Conservation (phyloP, 2,329 filamentous ascomycete genomes). For the Talaromyces sp. region DNA sequence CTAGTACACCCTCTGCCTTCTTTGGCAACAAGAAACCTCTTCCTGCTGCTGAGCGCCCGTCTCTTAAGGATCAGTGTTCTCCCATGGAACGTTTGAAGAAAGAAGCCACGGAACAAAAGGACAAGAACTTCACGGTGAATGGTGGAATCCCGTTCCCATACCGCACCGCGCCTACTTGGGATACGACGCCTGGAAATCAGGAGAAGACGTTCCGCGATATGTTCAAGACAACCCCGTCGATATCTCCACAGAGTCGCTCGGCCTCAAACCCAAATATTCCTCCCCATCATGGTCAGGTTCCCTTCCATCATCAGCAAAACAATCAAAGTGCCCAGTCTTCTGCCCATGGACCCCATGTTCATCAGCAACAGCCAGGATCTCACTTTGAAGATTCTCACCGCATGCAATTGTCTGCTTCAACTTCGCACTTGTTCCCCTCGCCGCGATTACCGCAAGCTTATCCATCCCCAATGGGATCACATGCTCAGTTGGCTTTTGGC, state of each 20-base stretch:
- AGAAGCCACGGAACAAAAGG: conserved; percentile 46
- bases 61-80: conserved; percentile 53
- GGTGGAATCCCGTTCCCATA: conserved; percentile 79
- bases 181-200: conserved; percentile 60
- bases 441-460: conserved; percentile 71
- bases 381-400: conserved; percentile 76
- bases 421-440: conserved; percentile 77
- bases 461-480: conserved; percentile 60
- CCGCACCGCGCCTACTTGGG: conserved; percentile 81
- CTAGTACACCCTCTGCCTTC: conserved; percentile 47
- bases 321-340: conserved; percentile 62
- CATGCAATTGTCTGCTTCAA: conserved; percentile 79
- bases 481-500: conserved; percentile 63
- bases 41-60: conserved; percentile 50
- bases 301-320: conserved; percentile 73
- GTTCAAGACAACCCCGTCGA: conserved; percentile 65
- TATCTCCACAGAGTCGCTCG: conserved; percentile 63
- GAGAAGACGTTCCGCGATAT: conserved; percentile 75
- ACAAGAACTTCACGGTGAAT: conserved; percentile 65
- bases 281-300: conserved; percentile 77
- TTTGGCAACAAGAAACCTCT: conserved; percentile 68
- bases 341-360: conserved; percentile 70
- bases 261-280: conserved; percentile 61
- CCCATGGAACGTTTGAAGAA: conserved; percentile 67
- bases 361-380: conserved; percentile 67